These are phyloP conservation scores for Selaginella tamariscina DNA, from an alignment of 75 land plant species.

Conservation along the genomic window DNA sequence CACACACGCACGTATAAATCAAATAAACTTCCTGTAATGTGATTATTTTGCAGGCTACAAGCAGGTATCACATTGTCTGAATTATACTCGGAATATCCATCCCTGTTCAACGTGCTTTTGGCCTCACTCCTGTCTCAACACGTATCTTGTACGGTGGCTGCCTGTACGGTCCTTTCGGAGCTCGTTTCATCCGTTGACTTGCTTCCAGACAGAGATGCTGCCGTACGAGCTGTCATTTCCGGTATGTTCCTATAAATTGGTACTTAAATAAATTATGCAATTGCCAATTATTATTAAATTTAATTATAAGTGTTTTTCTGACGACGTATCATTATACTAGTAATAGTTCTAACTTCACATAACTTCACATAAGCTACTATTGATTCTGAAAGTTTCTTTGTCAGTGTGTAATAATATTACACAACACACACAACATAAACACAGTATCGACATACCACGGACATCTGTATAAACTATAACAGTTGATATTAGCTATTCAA, in stretches of 20 bases:
- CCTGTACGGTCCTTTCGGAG: conserved; percentile 18
- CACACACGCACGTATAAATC: neutral
- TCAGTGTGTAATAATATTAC: too few relatives aligned
- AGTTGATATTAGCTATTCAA: too few relatives aligned
- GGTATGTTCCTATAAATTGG: conserved; percentile 7
- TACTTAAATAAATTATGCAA: neutral
- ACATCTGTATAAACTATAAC: too few relatives aligned
- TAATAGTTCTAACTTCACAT: neutral
- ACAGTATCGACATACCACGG: too few relatives aligned
- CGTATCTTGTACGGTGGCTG: conserved; percentile 13
- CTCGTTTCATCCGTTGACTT: conserved; percentile 18
- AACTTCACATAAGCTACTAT: neutral
- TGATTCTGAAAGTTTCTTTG: too few relatives aligned
- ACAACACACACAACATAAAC: too few relatives aligned
- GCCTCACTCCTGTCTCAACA: conserved; percentile 4
- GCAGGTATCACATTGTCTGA: conserved; percentile 24
- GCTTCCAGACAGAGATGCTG: conserved; percentile 22
- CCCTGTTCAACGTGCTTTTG: conserved; percentile 10
- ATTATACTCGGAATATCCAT: conserved; percentile 14
- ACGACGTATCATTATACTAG: neutral
- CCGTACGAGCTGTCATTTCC: conserved; percentile 12
- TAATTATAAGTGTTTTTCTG: neutral
- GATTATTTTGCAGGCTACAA: conserved; percentile 14
- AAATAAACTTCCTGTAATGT: neutral
- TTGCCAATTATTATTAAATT: neutral